A percentile compares a stretch with the other conserved stretches of the same genome.
These are phyloP conservation scores for Fonsecaea multimorphosa DNA, from an alignment of 2,329 filamentous ascomycete species.

Conservation along the genomic window DNA sequence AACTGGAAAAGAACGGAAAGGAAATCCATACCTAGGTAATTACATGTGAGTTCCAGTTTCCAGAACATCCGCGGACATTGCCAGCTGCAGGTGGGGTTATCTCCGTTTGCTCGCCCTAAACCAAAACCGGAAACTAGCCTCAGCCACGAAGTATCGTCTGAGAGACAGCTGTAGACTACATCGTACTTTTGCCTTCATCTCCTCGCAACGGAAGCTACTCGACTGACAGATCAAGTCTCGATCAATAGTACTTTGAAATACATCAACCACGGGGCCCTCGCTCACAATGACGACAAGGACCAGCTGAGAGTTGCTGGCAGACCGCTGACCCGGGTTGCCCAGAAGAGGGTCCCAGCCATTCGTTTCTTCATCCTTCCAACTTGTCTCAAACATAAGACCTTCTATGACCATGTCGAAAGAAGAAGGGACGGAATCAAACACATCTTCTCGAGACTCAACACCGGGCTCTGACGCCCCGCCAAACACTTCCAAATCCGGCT, in stretches of 20 bases:
- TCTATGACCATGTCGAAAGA: slow-evolving; percentile 33
- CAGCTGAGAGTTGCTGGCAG: not conserved
- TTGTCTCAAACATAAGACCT: not conserved
- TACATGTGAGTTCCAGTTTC: no score
- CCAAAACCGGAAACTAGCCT: not conserved
- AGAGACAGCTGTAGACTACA: not conserved
- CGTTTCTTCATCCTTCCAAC: not conserved
- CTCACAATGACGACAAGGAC: not conserved
- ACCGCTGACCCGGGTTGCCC: not conserved
- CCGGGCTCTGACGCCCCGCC: slow-evolving; percentile 18
- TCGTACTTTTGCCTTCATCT: not conserved
- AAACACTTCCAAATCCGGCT: slow-evolving; percentile 17
- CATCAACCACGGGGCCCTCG: not conserved
- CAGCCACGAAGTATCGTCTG: not conserved
- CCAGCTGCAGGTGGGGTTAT: not conserved
- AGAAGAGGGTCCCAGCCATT: not conserved
- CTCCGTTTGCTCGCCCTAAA: not conserved
- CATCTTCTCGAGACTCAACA: slow-evolving; percentile 28
- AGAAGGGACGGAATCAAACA: slow-evolving; percentile 30
- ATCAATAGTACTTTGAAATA: not conserved
- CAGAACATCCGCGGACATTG: slow-evolving; percentile 1
- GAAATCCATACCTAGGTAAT: not conserved
- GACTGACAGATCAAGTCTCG: not conserved
- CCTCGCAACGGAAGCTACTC: not conserved
- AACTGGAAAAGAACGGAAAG: slow-evolving; percentile 4